Conservation (phyloP, 345 rosid species). For the Odontarrhena argentea region DNA sequence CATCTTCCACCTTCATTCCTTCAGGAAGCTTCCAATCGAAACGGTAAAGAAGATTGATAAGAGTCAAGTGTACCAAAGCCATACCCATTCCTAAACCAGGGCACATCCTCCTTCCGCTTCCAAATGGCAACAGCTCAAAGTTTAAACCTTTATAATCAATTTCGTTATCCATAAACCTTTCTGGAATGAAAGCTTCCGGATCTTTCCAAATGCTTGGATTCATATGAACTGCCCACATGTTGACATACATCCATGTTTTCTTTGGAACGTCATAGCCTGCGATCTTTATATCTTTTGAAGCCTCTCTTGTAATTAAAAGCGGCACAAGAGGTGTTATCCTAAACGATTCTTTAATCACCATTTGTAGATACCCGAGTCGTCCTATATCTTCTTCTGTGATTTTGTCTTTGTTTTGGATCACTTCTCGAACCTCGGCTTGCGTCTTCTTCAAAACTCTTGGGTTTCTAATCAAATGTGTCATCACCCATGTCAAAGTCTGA, state of each 20-base stretch:
- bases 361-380: conserved; percentile 26
- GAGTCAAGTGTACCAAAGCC: conserved; percentile 46
- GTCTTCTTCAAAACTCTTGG: conserved; percentile 36
- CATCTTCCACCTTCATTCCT: conserved; percentile 46
- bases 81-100: conserved; percentile 54
- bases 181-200: conserved; percentile 31
- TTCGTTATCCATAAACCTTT: conserved; percentile 33
- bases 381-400: conserved; percentile 37
- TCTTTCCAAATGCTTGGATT: conserved; percentile 37
- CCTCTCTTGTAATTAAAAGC: conserved; percentile 37
- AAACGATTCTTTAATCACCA: conserved; percentile 38
- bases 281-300: conserved; percentile 23
- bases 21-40: conserved; percentile 59
- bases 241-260: conserved; percentile 38
- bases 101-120: conserved; percentile 66
- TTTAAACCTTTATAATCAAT: conserved; percentile 56
- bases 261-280: conserved; percentile 29
- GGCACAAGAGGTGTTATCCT: conserved; percentile 30
- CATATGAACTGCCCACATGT: conserved; percentile 30
- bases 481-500: conserved; percentile 32
- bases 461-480: conserved; percentile 33
- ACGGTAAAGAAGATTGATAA: conserved; percentile 50
- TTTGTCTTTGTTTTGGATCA: conserved; percentile 28
- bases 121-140: conserved; percentile 61
- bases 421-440: conserved; percentile 35